Base-by-base conservation (phyloP, 257 asterid genomes). In the Datura wrightii region DNA sequence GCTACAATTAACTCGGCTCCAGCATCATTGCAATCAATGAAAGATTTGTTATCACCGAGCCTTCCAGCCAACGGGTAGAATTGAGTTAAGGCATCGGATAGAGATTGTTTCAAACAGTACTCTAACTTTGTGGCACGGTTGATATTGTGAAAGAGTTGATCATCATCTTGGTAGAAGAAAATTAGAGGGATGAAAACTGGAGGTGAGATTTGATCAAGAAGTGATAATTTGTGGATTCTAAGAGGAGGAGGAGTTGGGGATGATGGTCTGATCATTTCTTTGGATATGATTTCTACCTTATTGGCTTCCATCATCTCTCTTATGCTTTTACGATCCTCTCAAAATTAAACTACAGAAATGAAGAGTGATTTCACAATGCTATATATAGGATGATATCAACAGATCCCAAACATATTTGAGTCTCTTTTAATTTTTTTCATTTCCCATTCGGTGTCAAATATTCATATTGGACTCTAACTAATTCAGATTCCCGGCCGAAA, bases 41-140 rank as follows among this genome's bases (percentile, higher is more conserved):
- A 72, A 60, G 41, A 59, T 59, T 59, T 74, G 6, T 50, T 83
- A 6, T 83, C 80, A 5, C 54, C 59, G 39, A 89, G 65, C 8
- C 84, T 83, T 59, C 93, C 92, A 1, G 93, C 91, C 53, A 89
- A 41, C 6, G 92, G 94, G 59, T 88, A 91, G 48, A 82, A 91
- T 19, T 6, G 36, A 18, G 81, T 83, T 13, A 89, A 80, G 15
- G 88, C 59, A 3, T 84, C 18, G 15, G 92, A 88, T 53, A 91
- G 55, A 58, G 92, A 89, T 56, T 85, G 74, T 41, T 89, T 91
- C 0, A 91, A 72, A 6, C 31, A 24, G 31, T 56, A 7, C 59
- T 55, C 90, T 54, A 65, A 63, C 48, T 62, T 24, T 24, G 31
- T 24, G 31, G 31, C 31, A 24, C 31, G 31, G 31, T 24, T 24